Base-by-base conservation (phyloP, 2,329 filamentous ascomycete genomes). In the Aquanectria penicillioides region DNA sequence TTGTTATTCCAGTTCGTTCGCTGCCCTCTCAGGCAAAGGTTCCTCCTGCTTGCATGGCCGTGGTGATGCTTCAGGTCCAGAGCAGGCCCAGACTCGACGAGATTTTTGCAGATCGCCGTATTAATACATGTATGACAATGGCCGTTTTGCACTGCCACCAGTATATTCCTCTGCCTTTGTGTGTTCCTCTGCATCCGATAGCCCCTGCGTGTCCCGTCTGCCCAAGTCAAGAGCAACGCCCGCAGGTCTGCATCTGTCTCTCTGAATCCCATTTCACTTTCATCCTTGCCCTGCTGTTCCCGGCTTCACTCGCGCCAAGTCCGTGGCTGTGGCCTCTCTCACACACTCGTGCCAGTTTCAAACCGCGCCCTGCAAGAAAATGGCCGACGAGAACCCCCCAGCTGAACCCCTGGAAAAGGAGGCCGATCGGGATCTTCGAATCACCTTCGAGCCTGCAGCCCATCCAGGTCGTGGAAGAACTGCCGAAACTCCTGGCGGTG, bases 1-100 rank as follows among this genome's bases (percentile, higher is more conserved):
- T 49, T 49, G 46, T 49, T 49, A 49, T 36, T 36, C 31, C 46
- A 20, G 31, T 49, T 49, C 46, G 28, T 37, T 20, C 46, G 25
- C 46, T 47, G 20, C 29, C 26, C 44, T 20, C 44, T 47, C 44
- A 49, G 46, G 17, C 31, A 49, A 49, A 37, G 18, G 33, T 37
- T 26, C 9, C 46, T 33, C 25, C 29, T n/a, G 22, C 23, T 43
- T 43, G n/a, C 23, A 29, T 29, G 23, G 44, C 11, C 29, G 26
- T 28, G 18, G 20, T 28, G 13, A 10, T 20, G 33, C 18, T 12
- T 28, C 18, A 12, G 18, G 17, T 17, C 23, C n/a, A 47, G 18
- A 28, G 15, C 12, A 23, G 43, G 31, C 34, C 31, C 25, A 49
- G 46, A 49, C 22, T 49, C 46, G 9, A 49, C 31, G 10, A 29